Evolutionary conservation across 352 stramenopile genomes (phyloP).

Genomic region (Phytophthora aleatoria): DNA sequence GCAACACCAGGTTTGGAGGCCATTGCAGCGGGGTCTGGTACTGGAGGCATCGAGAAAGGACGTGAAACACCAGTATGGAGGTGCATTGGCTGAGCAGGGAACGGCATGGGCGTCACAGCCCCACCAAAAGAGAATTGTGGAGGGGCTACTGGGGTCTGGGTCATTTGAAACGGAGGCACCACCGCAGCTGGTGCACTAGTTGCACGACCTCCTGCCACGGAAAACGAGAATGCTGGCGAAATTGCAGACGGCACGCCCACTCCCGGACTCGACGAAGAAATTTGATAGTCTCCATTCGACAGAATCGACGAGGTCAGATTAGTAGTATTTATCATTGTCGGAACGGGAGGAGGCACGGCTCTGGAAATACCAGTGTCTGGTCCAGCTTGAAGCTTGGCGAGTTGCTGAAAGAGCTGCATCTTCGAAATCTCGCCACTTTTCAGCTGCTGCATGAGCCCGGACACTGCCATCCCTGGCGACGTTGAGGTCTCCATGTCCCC

Average conservation of each 20-base stretch:
- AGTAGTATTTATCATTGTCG: slow-evolving; percentile 3
- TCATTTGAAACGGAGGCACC: not conserved
- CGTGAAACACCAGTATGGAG: slow-evolving; percentile 2
- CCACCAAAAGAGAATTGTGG: slow-evolving; percentile 29
- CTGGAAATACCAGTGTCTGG: slow-evolving; percentile 1
- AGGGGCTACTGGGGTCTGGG: slow-evolving; percentile 7
- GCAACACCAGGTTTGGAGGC: slow-evolving; percentile 22
- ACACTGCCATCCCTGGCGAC: slow-evolving; percentile 50
- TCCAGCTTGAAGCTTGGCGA: slow-evolving; percentile 66
- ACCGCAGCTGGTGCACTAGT: not conserved
- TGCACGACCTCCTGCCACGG: slow-evolving; percentile 9
- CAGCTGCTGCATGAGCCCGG: slow-evolving; percentile 80
- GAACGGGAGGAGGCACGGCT: slow-evolving; percentile 4
- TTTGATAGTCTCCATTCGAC: slow-evolving; percentile 11
- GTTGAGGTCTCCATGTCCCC: slow-evolving; percentile 44
- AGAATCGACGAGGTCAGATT: not conserved
- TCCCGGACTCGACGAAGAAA: not conserved
- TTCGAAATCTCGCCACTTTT: slow-evolving; percentile 87
- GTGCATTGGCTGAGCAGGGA: slow-evolving; percentile 6
- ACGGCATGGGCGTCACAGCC: slow-evolving; percentile 18
- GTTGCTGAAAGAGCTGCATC: slow-evolving; percentile 85
- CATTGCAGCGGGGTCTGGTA: slow-evolving; percentile 8
- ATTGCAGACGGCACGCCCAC: slow-evolving; percentile 1
- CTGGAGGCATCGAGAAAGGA: slow-evolving; percentile 16
- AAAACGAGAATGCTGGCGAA: slow-evolving; percentile 21